Base-by-base conservation (phyloP, 2,329 filamentous ascomycete genomes). In the Scedosporium boydii region DNA sequence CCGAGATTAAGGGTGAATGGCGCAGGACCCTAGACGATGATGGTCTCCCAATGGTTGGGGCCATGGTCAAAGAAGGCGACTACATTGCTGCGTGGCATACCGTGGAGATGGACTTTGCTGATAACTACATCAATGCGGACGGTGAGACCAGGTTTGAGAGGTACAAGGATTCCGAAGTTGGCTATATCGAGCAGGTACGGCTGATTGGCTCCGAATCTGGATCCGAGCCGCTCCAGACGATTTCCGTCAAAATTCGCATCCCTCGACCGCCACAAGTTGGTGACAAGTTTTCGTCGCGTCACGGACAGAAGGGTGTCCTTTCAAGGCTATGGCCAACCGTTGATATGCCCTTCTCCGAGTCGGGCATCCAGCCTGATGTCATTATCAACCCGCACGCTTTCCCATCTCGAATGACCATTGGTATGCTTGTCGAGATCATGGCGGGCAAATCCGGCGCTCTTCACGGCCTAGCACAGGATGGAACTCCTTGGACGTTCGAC, bases 371-470 rank as follows among this genome's bases (percentile, higher is more conserved):
- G 71, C 95, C 95, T 9, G 95, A 99, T 75, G 83, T 96, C 70
- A 99, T 99, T 76, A 99, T 99, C 81, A 99, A 99, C 78, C 95
- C 95, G 48, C 95, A 99, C 82, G 95, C 95, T 71, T 99, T 99
- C 83, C 95, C 95, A 6, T 98, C 93, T 56, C 93, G 95, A 76
- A 99, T 99, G 95, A 99, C 95, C 21, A 99, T 99, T 72, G 95
- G 95, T 72, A 98, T 98, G 91, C 98, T 99, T 76, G 87, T 99
- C 71, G 95, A 99, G 79, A 97, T 93, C 4, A 83, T 99, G 60
- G 95, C 95, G 9, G 95, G 95, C 65, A 99, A 99, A 78, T 87
- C 93, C 9, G 95, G 95, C 57, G 90, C 93, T 14, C 83, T 99
- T 42, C 95, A 99, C 73, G 95, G 95, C 57, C 82, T 97, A n/a